These are phyloP conservation scores for Cephalotrichum gorgonifer DNA, from an alignment of 2,329 filamentous ascomycete species.

Conservation along the genomic window DNA sequence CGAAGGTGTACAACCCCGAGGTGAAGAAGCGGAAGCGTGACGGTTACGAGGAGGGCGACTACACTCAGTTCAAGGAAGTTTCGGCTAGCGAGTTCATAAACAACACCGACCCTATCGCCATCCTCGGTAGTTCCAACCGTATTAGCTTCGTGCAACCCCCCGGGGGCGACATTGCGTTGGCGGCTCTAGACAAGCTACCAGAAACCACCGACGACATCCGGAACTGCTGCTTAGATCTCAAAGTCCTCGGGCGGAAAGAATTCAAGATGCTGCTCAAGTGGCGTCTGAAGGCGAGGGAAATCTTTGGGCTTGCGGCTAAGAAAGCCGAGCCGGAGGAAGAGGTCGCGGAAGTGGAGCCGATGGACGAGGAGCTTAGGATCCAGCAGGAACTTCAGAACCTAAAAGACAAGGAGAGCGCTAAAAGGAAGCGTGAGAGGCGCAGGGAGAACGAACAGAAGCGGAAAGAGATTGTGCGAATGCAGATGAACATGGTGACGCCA, in stretches of 20 bases:
- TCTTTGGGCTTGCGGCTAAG: conserved; percentile 78
- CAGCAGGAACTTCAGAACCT: conserved; percentile 79
- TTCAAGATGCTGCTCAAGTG: conserved; percentile 85
- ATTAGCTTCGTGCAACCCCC: conserved; percentile 71
- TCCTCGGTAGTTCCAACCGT: conserved; percentile 77
- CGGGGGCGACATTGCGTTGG: conserved; percentile 76
- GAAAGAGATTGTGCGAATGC: conserved; percentile 90
- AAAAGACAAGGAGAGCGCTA: conserved; percentile 65
- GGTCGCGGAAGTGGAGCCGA: conserved; percentile 71
- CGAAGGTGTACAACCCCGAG: conserved; percentile 96
- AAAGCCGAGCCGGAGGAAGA: conserved; percentile 57
- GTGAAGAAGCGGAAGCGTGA: conserved; percentile 96
- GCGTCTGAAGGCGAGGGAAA: conserved; percentile 80
- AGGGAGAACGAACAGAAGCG: conserved; percentile 91
- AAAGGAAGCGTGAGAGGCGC: conserved; percentile 73
- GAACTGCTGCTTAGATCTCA: conserved; percentile 70
- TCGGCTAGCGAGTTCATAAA: conserved; percentile 89
- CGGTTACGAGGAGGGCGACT: conserved; percentile 95
- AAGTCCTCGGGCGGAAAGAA: conserved; percentile 85
- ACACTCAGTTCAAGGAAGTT: conserved; percentile 81
- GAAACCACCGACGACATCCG: conserved; percentile 80
- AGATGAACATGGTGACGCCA: conserved; percentile 92
- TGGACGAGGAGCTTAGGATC: conserved; percentile 90
- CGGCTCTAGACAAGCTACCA: conserved; percentile 73
- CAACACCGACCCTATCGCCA: conserved; percentile 83